These are phyloP conservation scores for Flagelloscypha sp. DNA, from an alignment of 768 basidiomycete genomes.

Conservation along the genomic window DNA sequence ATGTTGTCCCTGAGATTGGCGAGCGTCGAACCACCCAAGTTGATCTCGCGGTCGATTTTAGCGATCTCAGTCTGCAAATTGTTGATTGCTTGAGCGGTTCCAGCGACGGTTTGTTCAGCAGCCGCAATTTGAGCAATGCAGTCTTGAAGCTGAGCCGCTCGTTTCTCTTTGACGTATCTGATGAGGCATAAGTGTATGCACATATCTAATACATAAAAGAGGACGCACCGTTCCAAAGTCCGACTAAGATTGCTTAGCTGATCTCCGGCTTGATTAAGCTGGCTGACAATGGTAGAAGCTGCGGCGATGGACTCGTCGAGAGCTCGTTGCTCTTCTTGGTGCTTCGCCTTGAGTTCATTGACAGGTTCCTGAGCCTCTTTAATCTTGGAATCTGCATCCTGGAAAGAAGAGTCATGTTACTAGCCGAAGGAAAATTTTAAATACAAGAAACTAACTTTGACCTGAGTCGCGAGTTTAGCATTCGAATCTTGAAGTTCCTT, in stretches of 20 bases:
- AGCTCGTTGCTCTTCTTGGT: constrained; percentile 41
- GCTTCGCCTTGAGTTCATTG: constrained; percentile 48
- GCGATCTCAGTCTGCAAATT: constrained; percentile 36
- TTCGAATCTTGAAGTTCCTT: constrained; percentile 51
- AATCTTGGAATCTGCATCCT: constrained; percentile 62
- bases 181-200: not conserved
- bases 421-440: constrained; percentile 2
- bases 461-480: constrained; percentile 27
- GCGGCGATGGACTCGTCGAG: constrained; percentile 38
- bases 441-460: constrained; percentile 48
- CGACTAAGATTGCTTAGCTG: constrained; percentile 54
- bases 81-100: constrained; percentile 35
- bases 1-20: constrained; percentile 79
- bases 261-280: constrained; percentile 58
- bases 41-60: constrained; percentile 69
- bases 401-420: constrained; percentile 3
- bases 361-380: constrained; percentile 57
- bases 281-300: constrained; percentile 50
- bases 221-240: constrained; percentile 51
- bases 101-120: too few relatives aligned
- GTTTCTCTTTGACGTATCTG: constrained; percentile 71
- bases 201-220: not conserved
- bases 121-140: constrained; percentile 46
- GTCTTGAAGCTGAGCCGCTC: constrained; percentile 51
- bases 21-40: constrained; percentile 59